A percentile compares a stretch with the other conserved stretches of the same genome.
These are phyloP conservation scores for Sporothrix variecibatus DNA, from an alignment of 2,329 filamentous ascomycete species.

Conservation along the genomic window DNA sequence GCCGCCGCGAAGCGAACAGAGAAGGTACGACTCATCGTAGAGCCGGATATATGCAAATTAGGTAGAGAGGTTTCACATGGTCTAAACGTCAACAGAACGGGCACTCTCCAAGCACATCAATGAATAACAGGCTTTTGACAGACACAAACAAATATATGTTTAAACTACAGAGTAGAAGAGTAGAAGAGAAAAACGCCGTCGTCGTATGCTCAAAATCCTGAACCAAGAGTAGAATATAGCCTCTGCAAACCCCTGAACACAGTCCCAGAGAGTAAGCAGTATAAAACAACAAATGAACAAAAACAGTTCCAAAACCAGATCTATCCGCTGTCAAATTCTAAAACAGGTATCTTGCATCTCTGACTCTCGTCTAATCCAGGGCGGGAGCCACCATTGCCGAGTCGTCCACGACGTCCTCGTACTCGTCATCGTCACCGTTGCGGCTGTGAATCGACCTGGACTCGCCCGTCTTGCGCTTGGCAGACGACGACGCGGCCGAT, in stretches of 20 bases:
- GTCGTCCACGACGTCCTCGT: constrained; percentile 42
- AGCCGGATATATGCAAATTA: neutral
- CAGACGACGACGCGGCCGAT: constrained; percentile 9
- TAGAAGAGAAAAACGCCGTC: constrained; percentile 13
- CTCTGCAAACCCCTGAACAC: constrained; percentile 20
- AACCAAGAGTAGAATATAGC: constrained; percentile 24
- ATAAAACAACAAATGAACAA: neutral
- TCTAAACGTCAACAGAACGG: neutral
- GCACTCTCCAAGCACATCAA: too few species aligned
- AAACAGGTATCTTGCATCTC: neutral
- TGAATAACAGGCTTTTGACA: too few species aligned
- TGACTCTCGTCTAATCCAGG: neutral
- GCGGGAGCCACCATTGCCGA: neutral
- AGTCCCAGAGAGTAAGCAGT: neutral
- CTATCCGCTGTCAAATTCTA: neutral
- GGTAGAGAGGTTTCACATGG: neutral
- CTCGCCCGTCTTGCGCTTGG: neutral
- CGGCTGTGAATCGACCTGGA: neutral
- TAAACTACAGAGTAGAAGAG: neutral
- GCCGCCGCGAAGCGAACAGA: neutral
- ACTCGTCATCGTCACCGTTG: constrained; percentile 32
- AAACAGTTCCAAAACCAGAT: neutral
- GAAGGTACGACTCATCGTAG: neutral
- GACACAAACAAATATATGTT: neutral
- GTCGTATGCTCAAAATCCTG: neutral